phyloP scores from a whole-genome alignment of 2,329 filamentous ascomycete species.

The Ophiocordyceps camponoti-rufipedis region DNA sequence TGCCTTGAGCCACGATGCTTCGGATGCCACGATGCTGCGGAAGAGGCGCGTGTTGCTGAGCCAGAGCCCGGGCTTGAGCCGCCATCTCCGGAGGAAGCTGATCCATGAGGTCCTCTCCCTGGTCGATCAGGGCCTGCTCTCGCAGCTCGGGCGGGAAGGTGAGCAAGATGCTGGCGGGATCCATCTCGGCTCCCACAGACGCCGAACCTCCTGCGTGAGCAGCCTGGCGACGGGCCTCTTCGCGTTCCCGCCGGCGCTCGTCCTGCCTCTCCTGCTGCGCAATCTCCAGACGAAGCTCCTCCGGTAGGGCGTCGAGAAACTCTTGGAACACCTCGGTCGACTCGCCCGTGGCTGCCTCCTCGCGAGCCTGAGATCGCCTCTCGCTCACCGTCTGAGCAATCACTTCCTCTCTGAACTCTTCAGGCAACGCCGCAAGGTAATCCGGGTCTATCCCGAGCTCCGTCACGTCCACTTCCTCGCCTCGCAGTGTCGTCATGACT shows the following conservation, averaged over 20 bases:
- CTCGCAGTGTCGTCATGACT: constrained; percentile 67
- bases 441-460: constrained; percentile 86
- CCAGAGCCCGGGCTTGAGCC: constrained; percentile 62
- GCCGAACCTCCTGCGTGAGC: constrained; percentile 34
- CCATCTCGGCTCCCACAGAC: constrained; percentile 53
- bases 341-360: constrained; percentile 51
- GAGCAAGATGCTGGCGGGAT: constrained; percentile 78
- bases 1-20: constrained; percentile 12
- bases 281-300: constrained; percentile 78
- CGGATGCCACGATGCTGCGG: constrained; percentile 11
- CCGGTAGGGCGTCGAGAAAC: constrained; percentile 81
- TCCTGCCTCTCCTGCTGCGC: constrained; percentile 81
- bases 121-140: constrained; percentile 76
- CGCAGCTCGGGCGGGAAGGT: constrained; percentile 74
- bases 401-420: constrained; percentile 90
- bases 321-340: constrained; percentile 77
- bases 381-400: constrained; percentile 79
- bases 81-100: constrained; percentile 73
- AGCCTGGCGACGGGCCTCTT: constrained; percentile 55
- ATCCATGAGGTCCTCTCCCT: constrained; percentile 73
- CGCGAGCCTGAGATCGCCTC: constrained; percentile 57
- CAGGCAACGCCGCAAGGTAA: constrained; percentile 91
- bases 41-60: constrained; percentile 18
- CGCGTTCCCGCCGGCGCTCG: constrained; percentile 71
- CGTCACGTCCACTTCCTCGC: constrained; percentile 81